A percentile compares a stretch with the other conserved stretches of the same genome.
Conservation (phyloP, 805 yeast species). For the Zygoascus biomembranicola region DNA sequence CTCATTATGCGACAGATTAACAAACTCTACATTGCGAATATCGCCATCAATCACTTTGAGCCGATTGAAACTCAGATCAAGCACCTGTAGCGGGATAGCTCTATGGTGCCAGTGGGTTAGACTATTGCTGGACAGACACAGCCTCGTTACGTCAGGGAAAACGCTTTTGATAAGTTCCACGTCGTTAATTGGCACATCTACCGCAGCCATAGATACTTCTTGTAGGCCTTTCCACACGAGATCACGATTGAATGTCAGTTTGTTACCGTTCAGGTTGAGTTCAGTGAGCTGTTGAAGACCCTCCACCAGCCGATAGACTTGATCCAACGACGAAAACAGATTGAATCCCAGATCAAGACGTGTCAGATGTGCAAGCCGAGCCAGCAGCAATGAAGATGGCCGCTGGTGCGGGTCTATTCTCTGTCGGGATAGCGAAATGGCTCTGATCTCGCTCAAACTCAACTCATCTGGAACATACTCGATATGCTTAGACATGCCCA, state of each 20-base stretch:
- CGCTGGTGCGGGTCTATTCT: not conserved
- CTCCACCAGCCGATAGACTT: constrained; percentile 32
- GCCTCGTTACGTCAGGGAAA: constrained; percentile 29
- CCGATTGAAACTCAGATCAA: constrained; percentile 39
- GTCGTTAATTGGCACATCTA: constrained; percentile 7
- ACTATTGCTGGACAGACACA: constrained; percentile 17
- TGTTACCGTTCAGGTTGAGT: constrained; percentile 41
- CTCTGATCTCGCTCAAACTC: constrained; percentile 35
- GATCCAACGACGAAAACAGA: constrained; percentile 37
- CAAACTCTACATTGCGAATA: constrained; percentile 10
- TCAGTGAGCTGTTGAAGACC: constrained; percentile 32
- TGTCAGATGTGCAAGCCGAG: constrained; percentile 9
- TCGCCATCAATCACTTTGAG: constrained; percentile 17
- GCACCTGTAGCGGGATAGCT: constrained; percentile 14
- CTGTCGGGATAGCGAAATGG: constrained; percentile 31
- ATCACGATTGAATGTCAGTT: constrained; percentile 16
- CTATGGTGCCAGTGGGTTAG: constrained; percentile 5
- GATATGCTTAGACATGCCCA: constrained; percentile 50
- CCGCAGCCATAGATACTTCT: constrained; percentile 18
- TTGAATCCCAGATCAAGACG: constrained; percentile 56
- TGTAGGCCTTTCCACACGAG: not conserved
- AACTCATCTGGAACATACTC: constrained; percentile 45
- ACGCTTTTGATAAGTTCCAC: constrained; percentile 11
- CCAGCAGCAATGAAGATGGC: not conserved
- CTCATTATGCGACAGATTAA: constrained; percentile 34